Percentiles rank a stretch among this genome's conserved stretches.
Conservation (phyloP, 768 basidiomycete species). For the Rhizopogon salebrosus region DNA sequence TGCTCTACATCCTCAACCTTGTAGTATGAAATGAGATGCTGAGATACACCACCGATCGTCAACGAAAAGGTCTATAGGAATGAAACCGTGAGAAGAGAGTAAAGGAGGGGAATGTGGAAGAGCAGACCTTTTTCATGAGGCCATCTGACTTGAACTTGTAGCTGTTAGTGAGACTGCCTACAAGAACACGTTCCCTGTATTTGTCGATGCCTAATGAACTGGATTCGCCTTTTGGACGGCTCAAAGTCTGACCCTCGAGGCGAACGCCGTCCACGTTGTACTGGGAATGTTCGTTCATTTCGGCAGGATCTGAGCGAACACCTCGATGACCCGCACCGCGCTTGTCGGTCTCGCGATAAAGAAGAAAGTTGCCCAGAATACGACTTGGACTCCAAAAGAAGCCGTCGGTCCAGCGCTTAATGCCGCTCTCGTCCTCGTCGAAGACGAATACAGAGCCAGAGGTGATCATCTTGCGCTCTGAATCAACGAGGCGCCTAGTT, state of each 20-base stretch:
- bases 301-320: conserved; percentile 36
- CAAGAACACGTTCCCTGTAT: conserved; percentile 72
- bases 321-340: conserved; percentile 60
- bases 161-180: conserved; percentile 89
- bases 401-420: conserved; percentile 98
- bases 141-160: conserved; percentile 92
- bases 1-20: conserved; percentile 85
- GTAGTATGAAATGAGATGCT: conserved; percentile 95
- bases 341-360: conserved; percentile 93
- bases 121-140: conserved; percentile 91
- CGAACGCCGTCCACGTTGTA: conserved; percentile 29
- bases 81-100: conserved; percentile 24
- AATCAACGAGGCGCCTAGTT: conserved; percentile 86
- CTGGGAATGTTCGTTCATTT: conserved; percentile 34
- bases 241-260: conserved; percentile 43
- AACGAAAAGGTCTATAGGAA: conserved; percentile 78
- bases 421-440: conserved; percentile 94
- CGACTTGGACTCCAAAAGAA: conserved; percentile 92
- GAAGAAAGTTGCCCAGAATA: conserved; percentile 90
- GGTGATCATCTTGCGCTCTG: conserved; percentile 89
- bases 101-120: conserved; percentile 2
- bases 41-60: conserved; percentile 76
- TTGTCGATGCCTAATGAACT: conserved; percentile 52
- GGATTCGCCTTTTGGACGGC: conserved; percentile 56
- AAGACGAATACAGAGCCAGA: conserved; percentile 96